Evolutionary conservation across 1,284 basidiomycete species (phyloP), one percentile per base, ranked within the genome.

Genomic region (Tilletia indica): DNA sequence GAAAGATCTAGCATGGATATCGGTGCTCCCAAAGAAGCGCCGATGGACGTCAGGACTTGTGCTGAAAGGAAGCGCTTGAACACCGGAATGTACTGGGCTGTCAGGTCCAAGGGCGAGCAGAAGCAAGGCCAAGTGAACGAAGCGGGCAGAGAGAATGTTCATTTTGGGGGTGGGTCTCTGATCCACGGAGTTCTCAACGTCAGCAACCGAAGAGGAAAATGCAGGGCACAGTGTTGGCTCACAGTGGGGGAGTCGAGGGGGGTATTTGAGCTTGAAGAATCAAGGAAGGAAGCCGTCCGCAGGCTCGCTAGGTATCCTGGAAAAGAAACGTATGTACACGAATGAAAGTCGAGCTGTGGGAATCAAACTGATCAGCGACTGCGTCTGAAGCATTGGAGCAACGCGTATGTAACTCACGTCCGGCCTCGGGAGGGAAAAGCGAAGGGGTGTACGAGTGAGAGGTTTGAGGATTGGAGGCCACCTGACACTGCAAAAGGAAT

Each of bases 261-360:
- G 14, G 14, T 45, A 14, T 8, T 14, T 45, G 42, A 45, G 6
- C 9, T 14, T 45, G 42, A 14, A 45, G 25, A 45, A 45, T 8
- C 6, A 45, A 45, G 42, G 42, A 45, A 14, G 42, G 14, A 45
- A 14, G 14, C 6, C 1, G 42, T 45, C 42, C 14, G 42, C 42
- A 45, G 42, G 42, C 42, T 45, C 42, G 42, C 42, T 8, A 45
- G 42, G 42, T 8, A 9, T 45, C 42, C 42, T 8, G 42, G 25
- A 45, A 45, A 14, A 58, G 34, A 34, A 58, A 31, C 39, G 36
- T 64, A 64, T 64, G 8, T 39, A 64, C 61, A 64, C 38, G 38
- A 42, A 64, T 19, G 4, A 64, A 64, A 64, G 38, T 8, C 31
- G 61, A 64, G 61, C 61, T 64, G 61, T 19, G 8, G 34, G 9